Evolutionary conservation across 2,329 filamentous ascomycete species (phyloP).

Genomic region (Pyricularia sp.): DNA sequence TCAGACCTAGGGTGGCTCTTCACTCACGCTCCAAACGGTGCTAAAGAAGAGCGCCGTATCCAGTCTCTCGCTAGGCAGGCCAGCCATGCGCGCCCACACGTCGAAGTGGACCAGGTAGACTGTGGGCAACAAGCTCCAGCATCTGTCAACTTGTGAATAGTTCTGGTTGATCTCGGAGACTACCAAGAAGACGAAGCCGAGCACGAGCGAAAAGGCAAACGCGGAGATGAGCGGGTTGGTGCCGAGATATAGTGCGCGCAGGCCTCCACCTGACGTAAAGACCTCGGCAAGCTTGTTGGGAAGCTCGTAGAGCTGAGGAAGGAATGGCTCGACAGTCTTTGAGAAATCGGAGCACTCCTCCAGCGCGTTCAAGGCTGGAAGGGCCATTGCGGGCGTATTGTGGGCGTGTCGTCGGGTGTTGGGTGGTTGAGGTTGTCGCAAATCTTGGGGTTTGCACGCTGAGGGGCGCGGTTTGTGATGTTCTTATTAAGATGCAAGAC

Average conservation of each 20-base stretch:
- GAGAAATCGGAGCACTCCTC: constrained; percentile 69
- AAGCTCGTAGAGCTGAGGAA: constrained; percentile 60
- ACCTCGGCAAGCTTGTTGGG: constrained; percentile 55
- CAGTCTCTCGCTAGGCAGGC: constrained; percentile 59
- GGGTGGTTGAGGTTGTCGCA: not conserved
- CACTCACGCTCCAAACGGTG: constrained; percentile 68
- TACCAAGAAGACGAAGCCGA: constrained; percentile 65
- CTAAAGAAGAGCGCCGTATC: constrained; percentile 65
- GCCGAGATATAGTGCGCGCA: constrained; percentile 65
- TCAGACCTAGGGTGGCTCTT: not conserved
- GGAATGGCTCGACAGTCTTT: constrained; percentile 65
- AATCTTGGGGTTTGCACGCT: not conserved
- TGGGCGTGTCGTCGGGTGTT: not conserved
- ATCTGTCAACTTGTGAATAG: constrained; percentile 91
- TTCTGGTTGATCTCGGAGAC: constrained; percentile 82
- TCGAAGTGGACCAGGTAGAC: constrained; percentile 80
- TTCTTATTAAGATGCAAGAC: not conserved
- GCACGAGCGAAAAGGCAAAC: constrained; percentile 59
- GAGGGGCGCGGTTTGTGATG: not conserved
- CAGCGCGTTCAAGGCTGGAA: constrained; percentile 62
- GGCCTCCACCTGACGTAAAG: constrained; percentile 46
- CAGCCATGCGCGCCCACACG: constrained; percentile 70
- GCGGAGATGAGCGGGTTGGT: constrained; percentile 81
- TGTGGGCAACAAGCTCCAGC: constrained; percentile 84
- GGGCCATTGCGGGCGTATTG: constrained; percentile 44